Evolutionary conservation across 768 basidiomycete species (phyloP), one percentile per base, ranked within the genome.

Genomic region (Panellus pusillus): DNA sequence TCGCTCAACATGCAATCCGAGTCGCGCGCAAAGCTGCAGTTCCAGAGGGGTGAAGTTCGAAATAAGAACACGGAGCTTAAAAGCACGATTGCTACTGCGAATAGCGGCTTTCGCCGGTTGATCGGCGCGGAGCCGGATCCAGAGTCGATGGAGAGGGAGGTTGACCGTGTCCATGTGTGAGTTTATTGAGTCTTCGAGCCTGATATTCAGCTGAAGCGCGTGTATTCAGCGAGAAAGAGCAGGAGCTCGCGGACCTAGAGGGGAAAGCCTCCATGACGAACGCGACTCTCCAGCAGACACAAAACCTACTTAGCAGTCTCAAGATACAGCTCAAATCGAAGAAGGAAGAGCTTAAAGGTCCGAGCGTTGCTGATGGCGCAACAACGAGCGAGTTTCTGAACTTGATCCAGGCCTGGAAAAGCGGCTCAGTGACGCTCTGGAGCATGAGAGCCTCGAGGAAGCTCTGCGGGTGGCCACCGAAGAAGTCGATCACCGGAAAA

Each of bases 1-100:
- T 71, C 76, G 1, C 70, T 97, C 61, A 92, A 83, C 61, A 63
- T 82, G 41, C 93, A 98, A 66, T 87, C 91, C 0, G 89, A 94
- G 49, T 75, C 82, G 1, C 76, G 96, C 40, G 92, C 94, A 2
- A 87, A 82, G 61, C 67, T 98, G 47, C 83, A 87, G 37, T 64
- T 96, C 57, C 89, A 91, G 64, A 75, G 84, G 54, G 74, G 73
- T 1, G 91, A 94, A 58, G 66, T 85, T 40, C 81, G 77, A 66
- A 77, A 71, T 50, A 91, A 89, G 70, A 72, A 74, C 41, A 73
- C 72, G 14, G 90, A 93, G 37, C 75, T 93, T 13, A 74, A 80
- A 57, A 84, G 78, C 48, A 84, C 78, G 91, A 68, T 94, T 17
- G 80, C 85, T 20, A 66, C 78, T 43, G 79, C 80, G 45, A 81